These are phyloP conservation scores for Apostasia shenzhenica DNA, from an alignment of 106 monocot species.

Conservation along the genomic window DNA sequence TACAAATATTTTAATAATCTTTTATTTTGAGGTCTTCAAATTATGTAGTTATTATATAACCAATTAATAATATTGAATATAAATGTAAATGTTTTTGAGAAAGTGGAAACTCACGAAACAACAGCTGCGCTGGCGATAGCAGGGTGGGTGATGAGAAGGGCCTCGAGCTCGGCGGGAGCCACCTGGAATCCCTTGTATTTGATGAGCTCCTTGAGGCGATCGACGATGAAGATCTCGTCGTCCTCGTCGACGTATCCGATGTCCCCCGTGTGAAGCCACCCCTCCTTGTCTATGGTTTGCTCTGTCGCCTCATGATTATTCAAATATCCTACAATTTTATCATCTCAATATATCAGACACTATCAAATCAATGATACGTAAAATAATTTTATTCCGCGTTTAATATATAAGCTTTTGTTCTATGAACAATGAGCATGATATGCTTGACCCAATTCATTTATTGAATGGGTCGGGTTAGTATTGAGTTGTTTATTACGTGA, in stretches of 20 bases:
- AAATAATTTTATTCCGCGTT: no score
- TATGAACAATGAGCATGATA: no score
- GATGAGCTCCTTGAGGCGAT: conserved; percentile 85
- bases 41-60: no score
- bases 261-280: conserved; percentile 94
- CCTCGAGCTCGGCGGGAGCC: conserved; percentile 59
- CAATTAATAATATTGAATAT: no score
- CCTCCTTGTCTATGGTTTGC: conserved; percentile 66
- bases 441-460: no score
- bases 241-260: conserved; percentile 73
- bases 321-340: conserved; percentile 48
- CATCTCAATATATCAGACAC: background rate
- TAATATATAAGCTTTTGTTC: no score
- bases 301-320: conserved; percentile 77
- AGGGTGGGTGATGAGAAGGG: conserved; percentile 55
- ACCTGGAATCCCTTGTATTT: conserved; percentile 79
- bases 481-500: no score
- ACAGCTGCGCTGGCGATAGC: conserved; percentile 41
- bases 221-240: conserved; percentile 91
- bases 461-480: no score
- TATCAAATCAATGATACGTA: no score
- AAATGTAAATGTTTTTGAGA: no score
- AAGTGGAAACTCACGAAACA: conserved; percentile 31
- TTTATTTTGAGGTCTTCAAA: no score
- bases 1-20: no score